Conservation (phyloP, 169 alveolate species). For the Cryptosporidium tyzzeri region DNA sequence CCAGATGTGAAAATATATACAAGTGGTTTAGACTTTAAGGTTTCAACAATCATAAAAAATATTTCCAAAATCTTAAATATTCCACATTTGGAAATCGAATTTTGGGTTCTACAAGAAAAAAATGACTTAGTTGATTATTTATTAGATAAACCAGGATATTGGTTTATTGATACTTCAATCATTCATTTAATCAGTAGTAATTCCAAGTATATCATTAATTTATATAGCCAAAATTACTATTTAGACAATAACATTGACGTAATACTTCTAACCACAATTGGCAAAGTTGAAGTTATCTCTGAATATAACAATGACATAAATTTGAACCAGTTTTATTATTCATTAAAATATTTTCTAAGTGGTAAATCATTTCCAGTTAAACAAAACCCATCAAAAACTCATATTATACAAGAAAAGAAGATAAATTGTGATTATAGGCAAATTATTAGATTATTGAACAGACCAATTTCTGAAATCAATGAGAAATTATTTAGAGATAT, state of each 20-base stretch:
- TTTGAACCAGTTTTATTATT: constrained; percentile 22
- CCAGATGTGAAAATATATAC: neutral
- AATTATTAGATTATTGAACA: constrained; percentile 19
- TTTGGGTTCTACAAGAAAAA: constrained; percentile 10
- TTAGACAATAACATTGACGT: constrained; percentile 34
- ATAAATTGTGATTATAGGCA: constrained; percentile 10
- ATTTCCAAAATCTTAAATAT: constrained; percentile 9
- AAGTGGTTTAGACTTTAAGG: constrained; percentile 34
- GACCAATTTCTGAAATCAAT: constrained; percentile 35
- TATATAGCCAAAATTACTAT: constrained; percentile 6
- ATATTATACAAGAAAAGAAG: neutral
- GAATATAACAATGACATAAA: constrained; percentile 25
- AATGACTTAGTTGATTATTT: neutral
- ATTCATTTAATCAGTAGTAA: neutral
- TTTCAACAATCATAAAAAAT: neutral
- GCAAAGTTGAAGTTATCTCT: neutral
- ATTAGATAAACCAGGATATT: constrained; percentile 19
- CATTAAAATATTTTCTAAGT: constrained; percentile 3
- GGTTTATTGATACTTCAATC: constrained; percentile 32
- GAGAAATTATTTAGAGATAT: constrained; percentile 5
- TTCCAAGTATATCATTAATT: neutral
- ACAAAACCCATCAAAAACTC: neutral
- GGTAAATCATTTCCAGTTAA: neutral
- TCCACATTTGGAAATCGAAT: neutral
- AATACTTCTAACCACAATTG: neutral